Base-by-base conservation (phyloP, 805 yeast genomes). In the Suhomyces sp. region DNA sequence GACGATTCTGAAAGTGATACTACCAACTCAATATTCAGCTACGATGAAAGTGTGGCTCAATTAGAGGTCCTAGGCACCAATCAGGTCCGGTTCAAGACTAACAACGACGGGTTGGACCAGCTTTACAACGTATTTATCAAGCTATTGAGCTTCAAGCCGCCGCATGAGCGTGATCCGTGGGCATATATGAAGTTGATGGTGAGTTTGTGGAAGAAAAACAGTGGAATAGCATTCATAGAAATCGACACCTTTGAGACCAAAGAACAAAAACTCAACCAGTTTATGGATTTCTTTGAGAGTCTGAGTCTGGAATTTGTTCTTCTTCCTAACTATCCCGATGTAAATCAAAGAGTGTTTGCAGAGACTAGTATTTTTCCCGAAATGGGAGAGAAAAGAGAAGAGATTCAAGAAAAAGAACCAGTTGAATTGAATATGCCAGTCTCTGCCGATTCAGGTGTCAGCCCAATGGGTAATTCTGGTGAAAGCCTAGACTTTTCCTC, bases 111-210 rank as follows among this genome's bases (percentile, higher is more conserved):
- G 4, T 62, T 70, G 49, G 49, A 52, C 19, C 51, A 56, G 35
- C 50, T 68, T 2, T 69, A 69, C 51, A 55, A 54, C 6, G 48
- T 57, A 5, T 65, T 68, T 40, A 57, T 67, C 19, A 66, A 62
- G 45, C 53, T 69, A 2, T 56, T 65, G 22, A 54, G 60, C 29
- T 54, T 55, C 41, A 65, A 62, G 41, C 51, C 50, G 33, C 42
- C 42, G 44, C 44, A 19, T 13, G 35, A 46, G n/a, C 47, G 48
- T 10, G 66, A 60, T 19, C 52, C 51, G 19, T 45, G 40, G 10
- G 57, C 60, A 9, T 64, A 65, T 50, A 54, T 59, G 19, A 55
- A 52, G 48, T 53, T 66, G 10, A 60, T 68, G 67, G 40, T 68
- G 1, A 50, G 53, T 6, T 45, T 64, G 24, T 68, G 56, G 50